A percentile compares a stretch with the other conserved stretches of the same genome.
phyloP scores from a whole-genome alignment of 164 flowering plant species.

The Stephania yunnanensis region DNA sequence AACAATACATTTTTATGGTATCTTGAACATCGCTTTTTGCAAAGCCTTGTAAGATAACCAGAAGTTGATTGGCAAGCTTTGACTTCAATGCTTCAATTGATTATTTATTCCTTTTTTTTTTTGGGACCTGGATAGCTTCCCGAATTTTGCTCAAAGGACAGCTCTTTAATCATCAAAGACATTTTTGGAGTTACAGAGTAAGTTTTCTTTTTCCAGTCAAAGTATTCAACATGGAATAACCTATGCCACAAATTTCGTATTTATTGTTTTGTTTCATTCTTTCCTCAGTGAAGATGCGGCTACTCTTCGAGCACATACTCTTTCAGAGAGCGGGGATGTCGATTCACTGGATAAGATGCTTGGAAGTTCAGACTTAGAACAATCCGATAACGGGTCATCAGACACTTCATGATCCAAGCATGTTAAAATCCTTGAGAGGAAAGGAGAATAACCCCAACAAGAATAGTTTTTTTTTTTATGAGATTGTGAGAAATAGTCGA shows the following conservation, averaged over 20 bases:
- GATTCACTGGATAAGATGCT: slow-evolving; percentile 78
- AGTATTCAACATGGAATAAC: background rate
- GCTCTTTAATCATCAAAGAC: slow-evolving; percentile 76
- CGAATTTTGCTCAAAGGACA: slow-evolving; percentile 77
- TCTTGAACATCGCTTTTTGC: background rate
- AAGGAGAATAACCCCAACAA: background rate
- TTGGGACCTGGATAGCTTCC: slow-evolving; percentile 51
- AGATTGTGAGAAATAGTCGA: background rate
- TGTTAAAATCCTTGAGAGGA: background rate
- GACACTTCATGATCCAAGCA: slow-evolving; percentile 9
- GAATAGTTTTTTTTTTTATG: background rate
- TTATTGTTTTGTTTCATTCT: background rate
- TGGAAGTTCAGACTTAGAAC: slow-evolving; percentile 49
- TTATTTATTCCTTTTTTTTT: slow-evolving; percentile 5
- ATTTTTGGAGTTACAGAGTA: slow-evolving; percentile 98
- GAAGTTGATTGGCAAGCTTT: background rate
- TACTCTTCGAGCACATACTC: slow-evolving; percentile 59
- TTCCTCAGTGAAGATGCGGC: slow-evolving; percentile 82
- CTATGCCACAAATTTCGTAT: background rate
- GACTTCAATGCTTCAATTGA: background rate
- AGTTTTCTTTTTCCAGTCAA: slow-evolving; percentile 16
- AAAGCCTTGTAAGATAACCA: background rate
- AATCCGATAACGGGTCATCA: slow-evolving; percentile 24
- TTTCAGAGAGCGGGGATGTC: slow-evolving; percentile 76
- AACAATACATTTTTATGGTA: too few species aligned